Conservation (phyloP, 176 grass and related monocot genomes). For the Carex kokanica region DNA sequence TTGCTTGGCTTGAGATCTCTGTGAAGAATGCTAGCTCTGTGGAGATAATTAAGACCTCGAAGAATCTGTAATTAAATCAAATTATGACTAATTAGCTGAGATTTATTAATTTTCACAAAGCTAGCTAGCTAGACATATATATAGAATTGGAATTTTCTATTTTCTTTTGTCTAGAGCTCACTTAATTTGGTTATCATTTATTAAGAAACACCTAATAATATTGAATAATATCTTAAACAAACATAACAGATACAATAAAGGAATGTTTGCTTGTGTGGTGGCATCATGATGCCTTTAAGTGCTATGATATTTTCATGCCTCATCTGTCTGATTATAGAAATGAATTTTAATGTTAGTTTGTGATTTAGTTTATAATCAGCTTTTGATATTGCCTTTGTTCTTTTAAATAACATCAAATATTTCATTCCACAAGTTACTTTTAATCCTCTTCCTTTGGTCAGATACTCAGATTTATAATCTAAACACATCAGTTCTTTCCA, state of each 20-base stretch:
- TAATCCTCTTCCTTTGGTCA: background rate
- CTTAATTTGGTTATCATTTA: too few species aligned
- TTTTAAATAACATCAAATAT: background rate
- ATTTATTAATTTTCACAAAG: background rate
- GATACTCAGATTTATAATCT: background rate
- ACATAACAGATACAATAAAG: background rate
- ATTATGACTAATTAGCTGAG: background rate
- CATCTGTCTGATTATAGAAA: constrained; percentile 11
- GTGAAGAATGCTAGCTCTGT: constrained; percentile 36
- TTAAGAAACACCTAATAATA: too few species aligned
- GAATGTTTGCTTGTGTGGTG: constrained; percentile 28
- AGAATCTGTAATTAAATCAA: constrained; percentile 26
- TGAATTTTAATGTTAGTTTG: background rate
- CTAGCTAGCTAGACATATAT: background rate
- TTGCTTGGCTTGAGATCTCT: constrained; percentile 41
- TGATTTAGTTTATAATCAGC: background rate
- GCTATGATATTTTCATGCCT: constrained; percentile 37
- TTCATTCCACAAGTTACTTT: background rate
- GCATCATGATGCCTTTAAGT: constrained; percentile 41
- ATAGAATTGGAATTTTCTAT: background rate
- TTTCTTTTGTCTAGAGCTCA: background rate
- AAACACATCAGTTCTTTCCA: background rate
- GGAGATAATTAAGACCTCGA: constrained; percentile 37
- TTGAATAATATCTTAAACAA: too few species aligned
- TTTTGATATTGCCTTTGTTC: background rate